phyloP scores from a whole-genome alignment of 2,329 filamentous ascomycete genomes.

The Dothiorella sarmentorum region DNA sequence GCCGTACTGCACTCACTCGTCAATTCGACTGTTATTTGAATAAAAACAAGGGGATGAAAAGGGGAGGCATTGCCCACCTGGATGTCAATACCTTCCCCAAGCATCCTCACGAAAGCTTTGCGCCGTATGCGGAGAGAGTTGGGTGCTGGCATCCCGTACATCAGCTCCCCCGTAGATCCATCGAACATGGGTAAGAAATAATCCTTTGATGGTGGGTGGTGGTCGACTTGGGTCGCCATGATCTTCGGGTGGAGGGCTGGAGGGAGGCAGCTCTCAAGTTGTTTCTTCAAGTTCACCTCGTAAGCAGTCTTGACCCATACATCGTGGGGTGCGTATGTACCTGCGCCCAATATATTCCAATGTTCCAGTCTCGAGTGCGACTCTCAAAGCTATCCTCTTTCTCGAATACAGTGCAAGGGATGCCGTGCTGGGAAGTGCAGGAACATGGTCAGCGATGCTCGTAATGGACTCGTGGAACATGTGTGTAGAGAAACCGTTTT shows the following conservation, averaged over 20 bases:
- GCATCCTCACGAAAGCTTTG: conserved; percentile 32
- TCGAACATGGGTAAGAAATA: conserved; percentile 21
- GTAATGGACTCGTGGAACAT: neutral
- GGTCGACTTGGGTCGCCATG: conserved; percentile 52
- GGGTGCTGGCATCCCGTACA: conserved; percentile 26
- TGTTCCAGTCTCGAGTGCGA: conserved; percentile 57
- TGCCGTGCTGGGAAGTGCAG: conserved; percentile 27
- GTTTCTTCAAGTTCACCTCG: neutral
- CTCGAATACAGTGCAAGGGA: conserved; percentile 54
- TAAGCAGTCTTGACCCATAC: neutral
- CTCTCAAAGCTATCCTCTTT: conserved; percentile 46
- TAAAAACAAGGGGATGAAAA: too few species aligned
- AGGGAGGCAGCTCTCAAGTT: conserved; percentile 37
- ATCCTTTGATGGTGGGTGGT: conserved; percentile 40
- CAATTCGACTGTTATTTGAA: too few species aligned
- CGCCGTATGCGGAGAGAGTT: conserved; percentile 33
- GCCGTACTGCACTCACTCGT: conserved; percentile 26
- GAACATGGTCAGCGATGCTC: neutral
- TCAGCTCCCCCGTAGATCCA: conserved; percentile 35
- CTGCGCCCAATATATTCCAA: conserved; percentile 61
- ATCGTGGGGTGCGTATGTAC: neutral
- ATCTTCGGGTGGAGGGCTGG: conserved; percentile 48
- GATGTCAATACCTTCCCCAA: conserved; percentile 30
- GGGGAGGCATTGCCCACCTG: neutral
- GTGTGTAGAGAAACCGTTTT: conserved; percentile 31